These are phyloP conservation scores for Alternaria ethzedia DNA, from an alignment of 2,329 filamentous ascomycete species.

Conservation along the genomic window DNA sequence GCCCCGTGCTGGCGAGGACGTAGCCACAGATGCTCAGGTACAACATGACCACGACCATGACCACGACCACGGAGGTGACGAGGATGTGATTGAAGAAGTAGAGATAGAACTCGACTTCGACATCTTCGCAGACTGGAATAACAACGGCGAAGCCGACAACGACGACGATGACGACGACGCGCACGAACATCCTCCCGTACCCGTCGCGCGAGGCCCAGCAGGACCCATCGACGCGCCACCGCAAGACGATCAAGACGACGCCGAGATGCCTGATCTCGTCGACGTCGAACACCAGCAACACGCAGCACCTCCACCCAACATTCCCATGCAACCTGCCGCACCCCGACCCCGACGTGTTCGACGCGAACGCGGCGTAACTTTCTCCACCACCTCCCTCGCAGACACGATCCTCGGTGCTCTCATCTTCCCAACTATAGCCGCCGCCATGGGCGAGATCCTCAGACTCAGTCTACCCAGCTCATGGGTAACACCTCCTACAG, in stretches of 20 bases:
- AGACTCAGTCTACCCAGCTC: constrained; percentile 69
- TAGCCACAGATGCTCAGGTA: constrained; percentile 18
- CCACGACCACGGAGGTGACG: constrained; percentile 47
- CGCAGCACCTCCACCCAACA: constrained; percentile 38
- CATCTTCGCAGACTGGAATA: constrained; percentile 56
- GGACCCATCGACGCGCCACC: constrained; percentile 45
- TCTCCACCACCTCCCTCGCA: constrained; percentile 62
- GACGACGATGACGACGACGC: constrained; percentile 46
- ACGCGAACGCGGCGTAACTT: constrained; percentile 57
- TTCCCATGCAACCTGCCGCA: constrained; percentile 28
- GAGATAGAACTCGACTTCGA: constrained; percentile 50
- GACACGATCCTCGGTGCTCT: constrained; percentile 71
- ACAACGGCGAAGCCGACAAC: constrained; percentile 44
- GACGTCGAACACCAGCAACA: constrained; percentile 21
- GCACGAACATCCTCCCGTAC: constrained; percentile 41
- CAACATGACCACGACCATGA: constrained; percentile 27
- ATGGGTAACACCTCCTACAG: constrained; percentile 62
- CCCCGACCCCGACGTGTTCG: constrained; percentile 36
- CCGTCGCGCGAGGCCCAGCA: constrained; percentile 33
- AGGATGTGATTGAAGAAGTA: constrained; percentile 57
- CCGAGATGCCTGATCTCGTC: constrained; percentile 12
- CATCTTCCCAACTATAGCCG: constrained; percentile 82
- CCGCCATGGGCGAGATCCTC: constrained; percentile 77
- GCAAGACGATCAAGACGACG: constrained; percentile 32
- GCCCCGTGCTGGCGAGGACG: constrained; percentile 55